Evolutionary conservation across 73 alveolate species (phyloP).

Genomic region (Tetrahymena thermophila): DNA sequence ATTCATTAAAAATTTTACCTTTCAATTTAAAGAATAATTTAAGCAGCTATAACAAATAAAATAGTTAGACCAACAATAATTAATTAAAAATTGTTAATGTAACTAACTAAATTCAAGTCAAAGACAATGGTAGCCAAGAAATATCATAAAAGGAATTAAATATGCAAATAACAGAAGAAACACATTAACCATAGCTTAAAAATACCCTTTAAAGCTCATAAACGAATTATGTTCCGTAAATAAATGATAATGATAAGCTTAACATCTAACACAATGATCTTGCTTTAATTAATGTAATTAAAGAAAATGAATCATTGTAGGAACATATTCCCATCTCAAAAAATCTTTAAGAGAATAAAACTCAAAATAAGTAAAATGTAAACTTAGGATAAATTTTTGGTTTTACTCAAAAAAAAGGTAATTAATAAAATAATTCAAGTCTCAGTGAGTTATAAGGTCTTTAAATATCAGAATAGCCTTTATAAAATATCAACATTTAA

Average conservation of each 20-base stretch:
- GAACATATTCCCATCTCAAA: neutral
- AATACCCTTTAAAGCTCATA: neutral
- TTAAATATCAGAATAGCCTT: neutral
- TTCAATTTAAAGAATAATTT: neutral
- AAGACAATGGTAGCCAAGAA: neutral
- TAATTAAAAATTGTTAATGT: neutral
- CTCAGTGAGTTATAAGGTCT: neutral
- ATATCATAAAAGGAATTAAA: neutral
- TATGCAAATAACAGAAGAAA: neutral
- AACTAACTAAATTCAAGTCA: neutral
- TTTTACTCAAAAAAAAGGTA: too few relatives aligned
- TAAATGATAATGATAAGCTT: too few relatives aligned
- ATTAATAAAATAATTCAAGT: too few relatives aligned
- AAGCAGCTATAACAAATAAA: neutral
- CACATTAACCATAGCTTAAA: too few relatives aligned
- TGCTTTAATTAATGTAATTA: too few relatives aligned
- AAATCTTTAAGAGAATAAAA: neutral
- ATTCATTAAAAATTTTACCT: neutral
- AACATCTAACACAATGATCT: neutral
- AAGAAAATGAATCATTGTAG: neutral
- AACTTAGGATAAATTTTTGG: neutral
- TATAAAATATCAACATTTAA: too few relatives aligned
- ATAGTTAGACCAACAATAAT: too few relatives aligned
- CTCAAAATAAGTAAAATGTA: neutral
- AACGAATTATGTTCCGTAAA: neutral